Conservation (phyloP, 192 early-diverging fungal genomes). For the Rhizoclosmatium globosum region DNA sequence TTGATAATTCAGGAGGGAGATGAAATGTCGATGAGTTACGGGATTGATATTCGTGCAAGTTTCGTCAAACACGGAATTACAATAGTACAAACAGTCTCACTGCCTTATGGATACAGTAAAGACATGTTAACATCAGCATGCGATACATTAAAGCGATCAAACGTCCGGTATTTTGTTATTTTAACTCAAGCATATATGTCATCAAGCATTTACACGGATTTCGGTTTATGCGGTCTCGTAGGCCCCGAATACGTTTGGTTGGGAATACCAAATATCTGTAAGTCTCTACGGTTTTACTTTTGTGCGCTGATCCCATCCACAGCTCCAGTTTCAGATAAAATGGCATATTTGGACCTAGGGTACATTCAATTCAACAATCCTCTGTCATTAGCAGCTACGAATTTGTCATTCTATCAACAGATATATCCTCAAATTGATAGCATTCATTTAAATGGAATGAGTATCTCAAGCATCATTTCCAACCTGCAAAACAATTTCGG, state of each 20-base stretch:
- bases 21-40: slow-evolving; percentile 12
- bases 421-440: background rate
- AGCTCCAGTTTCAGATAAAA: background rate
- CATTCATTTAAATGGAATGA: background rate
- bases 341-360: too few relatives aligned
- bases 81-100: background rate
- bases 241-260: slow-evolving; percentile 15
- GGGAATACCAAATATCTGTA: background rate
- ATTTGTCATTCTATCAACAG: background rate
- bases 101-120: background rate
- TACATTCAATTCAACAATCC: background rate
- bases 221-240: background rate
- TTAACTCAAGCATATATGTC: background rate
- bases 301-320: background rate
- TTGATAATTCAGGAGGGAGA: slow-evolving; percentile 9
- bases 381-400: background rate
- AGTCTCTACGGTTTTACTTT: background rate
- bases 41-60: background rate
- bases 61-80: background rate
- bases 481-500: too few relatives aligned
- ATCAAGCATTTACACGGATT: background rate
- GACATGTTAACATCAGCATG: background rate
- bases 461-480: too few relatives aligned
- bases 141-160: background rate
- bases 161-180: background rate